Evolutionary conservation across 2,329 filamentous ascomycete genomes (phyloP), one percentile per base, ranked within the genome.

Genomic region (Karstenula rhodostoma): DNA sequence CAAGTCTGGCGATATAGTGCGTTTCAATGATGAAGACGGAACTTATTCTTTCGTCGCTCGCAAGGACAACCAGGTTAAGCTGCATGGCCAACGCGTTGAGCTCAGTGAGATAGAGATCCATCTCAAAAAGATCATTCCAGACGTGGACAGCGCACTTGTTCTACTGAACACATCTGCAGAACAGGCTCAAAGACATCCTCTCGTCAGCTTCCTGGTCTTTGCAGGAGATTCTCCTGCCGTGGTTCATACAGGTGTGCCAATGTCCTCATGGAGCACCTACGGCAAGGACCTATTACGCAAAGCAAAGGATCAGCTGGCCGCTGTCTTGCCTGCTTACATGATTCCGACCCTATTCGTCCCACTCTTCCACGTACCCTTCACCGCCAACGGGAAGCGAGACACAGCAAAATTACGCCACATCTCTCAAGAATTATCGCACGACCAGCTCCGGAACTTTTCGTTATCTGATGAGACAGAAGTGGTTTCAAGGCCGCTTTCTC

Each of bases 31-130:
- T 6, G 48, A 52, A 19, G 51, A 54, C 7, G 56, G 56, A 3
- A 52, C 56, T 2, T 35, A 52, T 29, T 33, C 23, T 4, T 58
- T 57, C 22, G 22, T 60, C 15, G 44, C 33, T 12, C 46, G 58
- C 17, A 56, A 51, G 17, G 58, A 57, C n/a, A 49, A 22, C 8
- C 54, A 67, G 50, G 51, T 68, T 35, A 65, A 68, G 48, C 40
- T 64, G 0, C 56, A 61, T 35, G 66, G 66, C 19, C 59, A 64
- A 22, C 55, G 66, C 6, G 46, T 65, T 6, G 64, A 68, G 48
- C 47, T 67, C 4, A 40, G 46, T 17, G 67, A 69, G 33, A 63
- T 70, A 22, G 65, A 69, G 62, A 27, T 68, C 22, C 57, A 71
- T 9, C 57, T 69, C 19, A 53, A 40, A 40, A 46, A 17, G n/a